Conservation (phyloP, 2,329 filamentous ascomycete genomes). For the Ophiognomonia clavigignenti-juglandacearum region DNA sequence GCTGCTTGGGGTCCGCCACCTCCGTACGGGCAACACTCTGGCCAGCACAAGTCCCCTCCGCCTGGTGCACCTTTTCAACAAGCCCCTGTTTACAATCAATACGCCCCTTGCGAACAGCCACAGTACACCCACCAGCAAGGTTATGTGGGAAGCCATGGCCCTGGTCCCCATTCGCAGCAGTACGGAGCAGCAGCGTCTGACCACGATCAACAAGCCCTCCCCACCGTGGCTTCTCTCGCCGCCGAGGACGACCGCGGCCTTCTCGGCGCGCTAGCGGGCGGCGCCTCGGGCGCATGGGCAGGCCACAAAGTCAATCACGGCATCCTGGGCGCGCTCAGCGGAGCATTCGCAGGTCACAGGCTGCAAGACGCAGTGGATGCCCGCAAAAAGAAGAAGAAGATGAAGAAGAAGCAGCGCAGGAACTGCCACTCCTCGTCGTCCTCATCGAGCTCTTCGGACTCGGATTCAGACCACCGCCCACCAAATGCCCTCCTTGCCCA, state of each 20-base stretch:
- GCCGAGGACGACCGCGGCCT: conserved; percentile 37
- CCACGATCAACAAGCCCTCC: no score
- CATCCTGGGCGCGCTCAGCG: conserved; percentile 40
- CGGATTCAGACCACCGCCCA: background rate
- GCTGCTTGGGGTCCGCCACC: no score
- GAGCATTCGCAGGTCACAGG: conserved; percentile 39
- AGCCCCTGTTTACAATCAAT: no score
- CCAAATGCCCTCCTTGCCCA: background rate
- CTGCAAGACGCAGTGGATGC: conserved; percentile 33
- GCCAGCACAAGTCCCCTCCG: no score
- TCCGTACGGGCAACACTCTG: no score
- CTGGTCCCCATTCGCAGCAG: no score
- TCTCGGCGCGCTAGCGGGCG: conserved; percentile 39
- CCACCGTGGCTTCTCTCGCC: no score
- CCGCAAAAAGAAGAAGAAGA: conserved; percentile 33
- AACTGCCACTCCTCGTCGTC: background rate
- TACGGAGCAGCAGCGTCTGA: no score
- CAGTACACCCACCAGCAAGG: no score
- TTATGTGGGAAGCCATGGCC: no score
- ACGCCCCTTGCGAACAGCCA: no score
- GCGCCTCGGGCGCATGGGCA: conserved; percentile 38
- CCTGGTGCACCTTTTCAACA: no score
- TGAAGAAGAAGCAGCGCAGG: conserved; percentile 24
- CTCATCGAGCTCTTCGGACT: background rate
- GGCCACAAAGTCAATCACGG: conserved; percentile 43